Evolutionary conservation across 441 rosid species (phyloP).

Genomic region (Lagerstroemia fauriei): DNA sequence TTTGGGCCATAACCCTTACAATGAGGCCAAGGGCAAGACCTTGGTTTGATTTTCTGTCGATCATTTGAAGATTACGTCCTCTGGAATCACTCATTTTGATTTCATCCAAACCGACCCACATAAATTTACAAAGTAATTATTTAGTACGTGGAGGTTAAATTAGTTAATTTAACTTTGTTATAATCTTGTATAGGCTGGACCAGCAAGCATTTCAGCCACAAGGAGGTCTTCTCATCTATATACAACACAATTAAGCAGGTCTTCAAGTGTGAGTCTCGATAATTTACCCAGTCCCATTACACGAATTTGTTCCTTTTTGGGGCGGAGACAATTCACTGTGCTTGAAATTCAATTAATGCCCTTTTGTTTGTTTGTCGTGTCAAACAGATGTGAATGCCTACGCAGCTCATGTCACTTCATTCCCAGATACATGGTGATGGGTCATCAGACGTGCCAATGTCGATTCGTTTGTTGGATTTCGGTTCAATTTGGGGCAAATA

Average conservation of each 20-base stretch:
- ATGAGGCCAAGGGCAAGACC: no score
- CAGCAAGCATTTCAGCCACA: conserved; percentile 89
- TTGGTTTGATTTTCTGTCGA: no score
- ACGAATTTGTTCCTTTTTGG: no score
- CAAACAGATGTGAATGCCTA: conserved; percentile 76
- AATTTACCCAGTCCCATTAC: no score
- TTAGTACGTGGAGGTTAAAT: no score
- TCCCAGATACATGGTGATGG: conserved; percentile 98
- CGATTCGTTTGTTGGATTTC: background rate
- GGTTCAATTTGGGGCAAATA: background rate
- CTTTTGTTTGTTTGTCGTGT: conserved; percentile 9
- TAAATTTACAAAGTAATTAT: no score
- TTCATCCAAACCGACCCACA: no score
- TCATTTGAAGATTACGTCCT: no score
- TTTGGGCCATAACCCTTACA: no score
- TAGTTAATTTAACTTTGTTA: background rate
- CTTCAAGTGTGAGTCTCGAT: conserved; percentile 79
- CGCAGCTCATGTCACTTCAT: conserved; percentile 93
- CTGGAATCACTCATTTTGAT: no score
- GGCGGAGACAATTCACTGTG: background rate
- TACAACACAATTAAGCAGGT: conserved; percentile 87
- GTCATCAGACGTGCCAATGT: conserved; percentile 54
- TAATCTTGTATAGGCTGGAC: conserved; percentile 70
- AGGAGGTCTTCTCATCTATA: conserved; percentile 82
- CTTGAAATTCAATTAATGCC: background rate